These are phyloP conservation scores for Candida stauntonica DNA, from an alignment of 805 yeast species.

Conservation along the genomic window DNA sequence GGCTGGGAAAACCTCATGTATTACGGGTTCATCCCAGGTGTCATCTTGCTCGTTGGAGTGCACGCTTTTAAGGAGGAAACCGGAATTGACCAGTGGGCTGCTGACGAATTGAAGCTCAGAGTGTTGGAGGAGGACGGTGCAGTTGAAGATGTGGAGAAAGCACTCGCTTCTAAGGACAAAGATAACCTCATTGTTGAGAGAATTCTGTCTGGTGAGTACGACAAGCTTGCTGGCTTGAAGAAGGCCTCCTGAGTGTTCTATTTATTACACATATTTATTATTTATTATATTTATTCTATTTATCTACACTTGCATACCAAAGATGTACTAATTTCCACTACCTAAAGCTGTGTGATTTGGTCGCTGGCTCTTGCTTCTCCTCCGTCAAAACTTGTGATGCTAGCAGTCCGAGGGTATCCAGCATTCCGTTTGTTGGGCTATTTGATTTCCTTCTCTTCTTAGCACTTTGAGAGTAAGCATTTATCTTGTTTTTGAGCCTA, in stretches of 20 bases:
- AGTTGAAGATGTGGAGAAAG: slow-evolving; percentile 42
- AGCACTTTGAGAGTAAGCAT: slow-evolving; percentile 5
- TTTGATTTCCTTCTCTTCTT: slow-evolving; percentile 15
- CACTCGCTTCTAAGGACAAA: slow-evolving; percentile 57
- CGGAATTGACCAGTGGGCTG: slow-evolving; percentile 71
- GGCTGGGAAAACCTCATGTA: slow-evolving; percentile 82
- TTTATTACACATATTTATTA: slow-evolving; percentile 2
- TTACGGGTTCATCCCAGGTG: slow-evolving; percentile 67
- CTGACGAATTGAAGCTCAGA: slow-evolving; percentile 74
- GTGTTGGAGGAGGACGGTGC: slow-evolving; percentile 58
- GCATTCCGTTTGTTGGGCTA: slow-evolving; percentile 25
- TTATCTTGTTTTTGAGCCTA: slow-evolving; percentile 27
- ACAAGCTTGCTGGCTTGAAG: slow-evolving; percentile 57
- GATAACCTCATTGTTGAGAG: slow-evolving; percentile 79
- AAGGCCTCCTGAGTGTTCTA: slow-evolving; percentile 11
- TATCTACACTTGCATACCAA: not conserved
- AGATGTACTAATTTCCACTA: too few species aligned
- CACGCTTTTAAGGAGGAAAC: slow-evolving; percentile 48
- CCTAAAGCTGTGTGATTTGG: not conserved
- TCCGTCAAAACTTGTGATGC: slow-evolving; percentile 50
- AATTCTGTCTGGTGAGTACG: slow-evolving; percentile 81
- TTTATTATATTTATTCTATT: slow-evolving; percentile 2
- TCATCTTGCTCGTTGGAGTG: slow-evolving; percentile 50
- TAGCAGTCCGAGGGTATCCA: slow-evolving; percentile 48
- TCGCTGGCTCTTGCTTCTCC: slow-evolving; percentile 24